These are phyloP conservation scores for Thelonectria olida DNA, from an alignment of 2,329 filamentous ascomycete species.

Conservation along the genomic window DNA sequence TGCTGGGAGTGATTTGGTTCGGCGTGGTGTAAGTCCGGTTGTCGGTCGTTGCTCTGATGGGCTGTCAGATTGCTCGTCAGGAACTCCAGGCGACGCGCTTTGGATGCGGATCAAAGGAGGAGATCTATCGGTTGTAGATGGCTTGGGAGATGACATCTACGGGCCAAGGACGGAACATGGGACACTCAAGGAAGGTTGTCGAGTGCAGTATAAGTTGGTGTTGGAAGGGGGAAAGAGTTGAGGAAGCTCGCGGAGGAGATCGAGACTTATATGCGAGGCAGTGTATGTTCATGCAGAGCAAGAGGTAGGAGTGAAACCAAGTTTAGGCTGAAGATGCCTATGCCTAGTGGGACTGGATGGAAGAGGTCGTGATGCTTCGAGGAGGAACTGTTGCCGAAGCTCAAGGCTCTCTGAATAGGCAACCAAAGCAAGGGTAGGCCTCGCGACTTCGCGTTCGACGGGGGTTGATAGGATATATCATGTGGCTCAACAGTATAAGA, in stretches of 20 bases:
- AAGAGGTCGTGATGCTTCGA: background rate
- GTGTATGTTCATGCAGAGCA: background rate
- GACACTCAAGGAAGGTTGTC: background rate
- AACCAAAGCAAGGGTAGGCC: background rate
- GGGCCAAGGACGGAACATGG: slow-evolving; percentile 24
- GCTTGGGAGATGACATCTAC: slow-evolving; percentile 40
- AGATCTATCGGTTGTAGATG: slow-evolving; percentile 27
- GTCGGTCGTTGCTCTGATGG: slow-evolving; percentile 1
- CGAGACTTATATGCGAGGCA: slow-evolving; percentile 15
- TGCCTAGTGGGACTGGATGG: background rate
- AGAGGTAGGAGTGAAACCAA: slow-evolving; percentile 4
- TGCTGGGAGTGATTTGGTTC: slow-evolving; percentile 26
- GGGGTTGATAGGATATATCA: slow-evolving; percentile 12
- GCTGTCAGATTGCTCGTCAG: slow-evolving; percentile 13
- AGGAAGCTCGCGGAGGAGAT: background rate
- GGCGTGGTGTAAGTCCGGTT: slow-evolving; percentile 27
- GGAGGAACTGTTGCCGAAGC: background rate
- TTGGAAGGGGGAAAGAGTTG: slow-evolving; percentile 10
- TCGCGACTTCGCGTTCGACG: background rate
- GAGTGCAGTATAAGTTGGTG: background rate
- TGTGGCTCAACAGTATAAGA: slow-evolving; percentile 30
- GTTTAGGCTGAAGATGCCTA: slow-evolving; percentile 6
- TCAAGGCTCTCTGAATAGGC: background rate
- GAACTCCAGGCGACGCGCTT: slow-evolving; percentile 38
- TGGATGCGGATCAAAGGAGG: slow-evolving; percentile 41